Evolutionary conservation across 225 moss, liverwort and hornwort species (phyloP), one percentile per base, ranked within the genome.

Genomic region (Lunularia cruciata): DNA sequence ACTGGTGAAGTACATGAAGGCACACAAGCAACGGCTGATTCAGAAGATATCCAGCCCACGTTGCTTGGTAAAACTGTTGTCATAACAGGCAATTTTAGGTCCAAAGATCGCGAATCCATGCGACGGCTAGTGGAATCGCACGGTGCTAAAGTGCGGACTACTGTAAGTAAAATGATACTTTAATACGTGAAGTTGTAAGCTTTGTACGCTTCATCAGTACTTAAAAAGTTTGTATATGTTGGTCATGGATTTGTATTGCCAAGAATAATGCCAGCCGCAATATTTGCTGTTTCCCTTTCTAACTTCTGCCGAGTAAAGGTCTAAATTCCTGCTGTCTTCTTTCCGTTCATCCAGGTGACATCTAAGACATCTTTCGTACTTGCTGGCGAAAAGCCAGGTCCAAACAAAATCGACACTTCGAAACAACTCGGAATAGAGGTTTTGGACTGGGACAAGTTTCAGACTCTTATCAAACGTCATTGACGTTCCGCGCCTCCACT

Each of bases 331-430:
- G 20, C 18, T 37, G n/a, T n/a, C 31, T 37, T n/a, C 11, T 37
- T 20, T 45, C n/a, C 14, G 23, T 67, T 35, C 28, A 33, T 66
- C 59, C 76, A 94, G 94, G 90, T 94, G 79, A 94, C 63, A 58
- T 86, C 89, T 0, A 88, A 81, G 70, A 91, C 94, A 15, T 84
- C 84, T 35, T 89, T 94, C 16, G 57, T 94, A 39, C 68, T 94
- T 63, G 86, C 81, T 74, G 94, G 94, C 39, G 73, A 72, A 26
- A 72, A 67, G 20, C 94, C 94, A 9, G 94, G 94, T 57, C 83
- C 86, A 46, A 73, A 71, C 27, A 94, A 94, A 80, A 70, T 94
- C 58, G 47, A 55, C 18, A 83, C 79, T 67, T 85, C 89, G 34
- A 56, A 76, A 45, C 73, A 81, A 67, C 77, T 86, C 8, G 83